phyloP scores from a whole-genome alignment of 495 filamentous ascomycete species.

The Daldinia caldariorum region DNA sequence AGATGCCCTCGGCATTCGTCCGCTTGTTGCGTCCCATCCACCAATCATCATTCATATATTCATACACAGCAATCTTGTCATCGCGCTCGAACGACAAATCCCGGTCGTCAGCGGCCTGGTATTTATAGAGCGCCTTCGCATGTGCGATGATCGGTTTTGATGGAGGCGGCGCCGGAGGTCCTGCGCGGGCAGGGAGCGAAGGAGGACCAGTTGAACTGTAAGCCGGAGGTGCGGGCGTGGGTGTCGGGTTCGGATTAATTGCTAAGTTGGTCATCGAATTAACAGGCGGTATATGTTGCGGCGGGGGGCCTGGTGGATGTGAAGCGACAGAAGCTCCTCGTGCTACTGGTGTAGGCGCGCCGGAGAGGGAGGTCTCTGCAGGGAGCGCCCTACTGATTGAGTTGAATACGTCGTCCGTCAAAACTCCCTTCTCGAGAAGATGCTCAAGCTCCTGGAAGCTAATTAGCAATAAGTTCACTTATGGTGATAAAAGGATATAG shows the following conservation, averaged over 20 bases:
- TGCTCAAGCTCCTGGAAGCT: conserved; percentile 84
- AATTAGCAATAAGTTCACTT: conserved; percentile 3
- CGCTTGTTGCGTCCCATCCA: conserved; percentile 87
- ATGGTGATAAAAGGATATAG: neutral
- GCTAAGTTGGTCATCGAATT: conserved; percentile 55
- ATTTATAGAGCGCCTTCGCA: conserved; percentile 85
- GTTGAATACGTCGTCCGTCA: conserved; percentile 74
- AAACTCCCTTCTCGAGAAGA: conserved; percentile 79
- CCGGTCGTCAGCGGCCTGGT: conserved; percentile 77
- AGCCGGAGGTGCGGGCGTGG: conserved; percentile 54
- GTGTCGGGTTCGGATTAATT: conserved; percentile 50
- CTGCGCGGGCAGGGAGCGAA: conserved; percentile 64
- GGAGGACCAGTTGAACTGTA: conserved; percentile 63
- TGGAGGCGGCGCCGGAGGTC: conserved; percentile 58
- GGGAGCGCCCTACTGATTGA: conserved; percentile 79
- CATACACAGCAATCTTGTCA: conserved; percentile 79
- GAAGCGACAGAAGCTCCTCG: conserved; percentile 43
- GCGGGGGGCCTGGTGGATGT: conserved; percentile 47
- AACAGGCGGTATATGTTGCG: conserved; percentile 52
- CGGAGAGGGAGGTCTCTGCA: conserved; percentile 65
- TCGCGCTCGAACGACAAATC: conserved; percentile 80
- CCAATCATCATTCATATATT: conserved; percentile 97
- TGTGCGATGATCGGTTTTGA: conserved; percentile 69
- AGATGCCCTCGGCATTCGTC: conserved; percentile 86
- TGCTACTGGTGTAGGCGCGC: conserved; percentile 55